These are phyloP conservation scores for Chalciporus piperatus DNA, from an alignment of 768 basidiomycete species.

Conservation along the genomic window DNA sequence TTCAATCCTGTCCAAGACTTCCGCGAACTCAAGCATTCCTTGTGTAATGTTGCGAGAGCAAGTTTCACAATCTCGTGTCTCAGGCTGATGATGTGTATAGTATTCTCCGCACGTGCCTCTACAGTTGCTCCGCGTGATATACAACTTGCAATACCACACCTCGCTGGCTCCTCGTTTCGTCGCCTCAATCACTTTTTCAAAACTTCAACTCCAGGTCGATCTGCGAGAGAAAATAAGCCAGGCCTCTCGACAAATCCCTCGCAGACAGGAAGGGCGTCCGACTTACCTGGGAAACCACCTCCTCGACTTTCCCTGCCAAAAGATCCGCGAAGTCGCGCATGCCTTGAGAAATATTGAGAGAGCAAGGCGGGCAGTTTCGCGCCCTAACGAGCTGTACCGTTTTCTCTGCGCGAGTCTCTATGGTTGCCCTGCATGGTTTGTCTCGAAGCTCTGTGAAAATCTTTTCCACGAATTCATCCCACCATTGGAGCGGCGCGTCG, in stretches of 20 bases:
- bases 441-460: constrained; percentile 13
- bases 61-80: background rate
- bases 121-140: constrained; percentile 6
- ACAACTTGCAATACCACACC: background rate
- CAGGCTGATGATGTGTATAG: background rate
- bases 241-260: too few relatives aligned
- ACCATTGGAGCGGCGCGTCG: constrained; percentile 14
- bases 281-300: constrained; percentile 14
- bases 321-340: constrained; percentile 18
- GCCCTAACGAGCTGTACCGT: background rate
- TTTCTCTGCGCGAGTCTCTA: background rate
- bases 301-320: constrained; percentile 9
- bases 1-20: too few relatives aligned
- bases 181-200: background rate
- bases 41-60: constrained; percentile 5
- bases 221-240: background rate
- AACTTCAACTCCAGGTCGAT: constrained; percentile 1
- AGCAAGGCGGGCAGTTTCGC: background rate
- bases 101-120: background rate
- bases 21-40: too few relatives aligned
- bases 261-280: too few relatives aligned
- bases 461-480: constrained; percentile 20
- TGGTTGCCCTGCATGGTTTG: constrained; percentile 13
- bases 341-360: background rate
- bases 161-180: too few relatives aligned